Evolutionary conservation across 441 rosid genomes (phyloP).

Genomic region (Brassica hybrid): DNA sequence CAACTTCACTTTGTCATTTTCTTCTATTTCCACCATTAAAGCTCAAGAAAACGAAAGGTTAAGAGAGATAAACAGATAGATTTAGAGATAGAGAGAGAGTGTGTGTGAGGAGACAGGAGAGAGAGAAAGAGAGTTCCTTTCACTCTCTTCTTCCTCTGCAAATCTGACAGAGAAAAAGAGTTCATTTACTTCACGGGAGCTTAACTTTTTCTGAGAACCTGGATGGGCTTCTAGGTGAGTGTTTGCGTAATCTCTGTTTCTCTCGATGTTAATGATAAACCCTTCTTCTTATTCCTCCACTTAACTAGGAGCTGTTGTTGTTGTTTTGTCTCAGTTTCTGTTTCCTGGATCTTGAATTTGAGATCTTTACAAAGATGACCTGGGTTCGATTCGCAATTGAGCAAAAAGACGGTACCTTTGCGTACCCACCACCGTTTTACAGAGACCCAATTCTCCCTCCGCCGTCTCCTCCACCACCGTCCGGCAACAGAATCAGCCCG

Average conservation of each 20-base stretch:
- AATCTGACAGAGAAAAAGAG: constrained; percentile 3
- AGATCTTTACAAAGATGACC: constrained; percentile 50
- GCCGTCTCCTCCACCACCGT: constrained; percentile 51
- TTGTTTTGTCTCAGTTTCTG: not conserved
- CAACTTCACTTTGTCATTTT: constrained; percentile 33
- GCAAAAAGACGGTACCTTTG: constrained; percentile 63
- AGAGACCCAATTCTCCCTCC: constrained; percentile 55
- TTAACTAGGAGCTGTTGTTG: constrained; percentile 33
- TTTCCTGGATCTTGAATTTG: not conserved
- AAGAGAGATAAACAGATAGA: not conserved
- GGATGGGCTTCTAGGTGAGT: constrained; percentile 40
- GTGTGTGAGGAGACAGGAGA: constrained; percentile 1
- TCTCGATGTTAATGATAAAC: constrained; percentile 34
- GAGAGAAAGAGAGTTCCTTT: constrained; percentile 27
- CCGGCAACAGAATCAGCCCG: constrained; percentile 69
- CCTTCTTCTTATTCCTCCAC: constrained; percentile 24
- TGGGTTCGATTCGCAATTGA: constrained; percentile 68
- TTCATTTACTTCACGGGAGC: constrained; percentile 27
- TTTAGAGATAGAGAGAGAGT: not conserved
- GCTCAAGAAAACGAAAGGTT: constrained; percentile 34
- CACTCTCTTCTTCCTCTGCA: constrained; percentile 41
- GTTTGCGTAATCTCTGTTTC: constrained; percentile 36
- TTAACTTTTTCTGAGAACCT: constrained; percentile 33
- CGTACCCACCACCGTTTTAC: constrained; percentile 67
- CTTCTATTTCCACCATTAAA: constrained; percentile 38